Evolutionary conservation across 2,329 filamentous ascomycete genomes (phyloP).

Genomic region (Fusarium sp.): DNA sequence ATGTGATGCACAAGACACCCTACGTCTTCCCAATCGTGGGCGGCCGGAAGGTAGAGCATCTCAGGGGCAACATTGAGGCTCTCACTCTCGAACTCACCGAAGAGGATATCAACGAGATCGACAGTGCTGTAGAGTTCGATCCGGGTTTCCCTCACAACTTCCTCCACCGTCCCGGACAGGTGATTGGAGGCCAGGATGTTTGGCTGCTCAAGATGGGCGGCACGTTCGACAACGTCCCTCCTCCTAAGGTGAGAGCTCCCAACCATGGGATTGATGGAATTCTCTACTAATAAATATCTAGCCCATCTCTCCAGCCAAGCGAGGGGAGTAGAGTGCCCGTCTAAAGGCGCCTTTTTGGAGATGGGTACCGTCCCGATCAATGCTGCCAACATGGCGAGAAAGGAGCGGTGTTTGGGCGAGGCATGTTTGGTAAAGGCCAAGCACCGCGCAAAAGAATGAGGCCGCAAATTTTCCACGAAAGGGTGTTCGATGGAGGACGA

Average conservation of each 20-base stretch:
- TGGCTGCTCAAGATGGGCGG: constrained; percentile 61
- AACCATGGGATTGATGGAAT: too few relatives aligned
- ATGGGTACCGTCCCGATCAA: constrained; percentile 44
- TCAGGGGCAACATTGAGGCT: constrained; percentile 77
- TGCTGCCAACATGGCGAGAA: constrained; percentile 24
- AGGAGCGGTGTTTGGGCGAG: constrained; percentile 2
- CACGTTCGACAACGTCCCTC: constrained; percentile 62
- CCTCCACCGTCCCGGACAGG: constrained; percentile 57
- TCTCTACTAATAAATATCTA: constrained; percentile 25
- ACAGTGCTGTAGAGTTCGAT: constrained; percentile 71
- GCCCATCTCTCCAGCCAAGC: constrained; percentile 56
- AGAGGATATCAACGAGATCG: constrained; percentile 75
- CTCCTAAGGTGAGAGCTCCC: constrained; percentile 49
- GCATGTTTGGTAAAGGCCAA: constrained; percentile 8
- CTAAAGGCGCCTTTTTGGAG: constrained; percentile 47
- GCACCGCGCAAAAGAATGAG: not conserved
- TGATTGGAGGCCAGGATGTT: constrained; percentile 54
- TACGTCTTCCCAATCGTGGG: constrained; percentile 81
- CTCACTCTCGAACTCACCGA: constrained; percentile 68
- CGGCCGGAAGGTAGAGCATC: constrained; percentile 75
- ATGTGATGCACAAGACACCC: constrained; percentile 77
- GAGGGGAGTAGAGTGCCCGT: constrained; percentile 56
- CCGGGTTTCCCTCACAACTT: constrained; percentile 75
- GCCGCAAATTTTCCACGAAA: not conserved
- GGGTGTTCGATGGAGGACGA: not conserved